Evolutionary conservation across 2,329 filamentous ascomycete species (phyloP).

Genomic region (Curvularia spicifera): DNA sequence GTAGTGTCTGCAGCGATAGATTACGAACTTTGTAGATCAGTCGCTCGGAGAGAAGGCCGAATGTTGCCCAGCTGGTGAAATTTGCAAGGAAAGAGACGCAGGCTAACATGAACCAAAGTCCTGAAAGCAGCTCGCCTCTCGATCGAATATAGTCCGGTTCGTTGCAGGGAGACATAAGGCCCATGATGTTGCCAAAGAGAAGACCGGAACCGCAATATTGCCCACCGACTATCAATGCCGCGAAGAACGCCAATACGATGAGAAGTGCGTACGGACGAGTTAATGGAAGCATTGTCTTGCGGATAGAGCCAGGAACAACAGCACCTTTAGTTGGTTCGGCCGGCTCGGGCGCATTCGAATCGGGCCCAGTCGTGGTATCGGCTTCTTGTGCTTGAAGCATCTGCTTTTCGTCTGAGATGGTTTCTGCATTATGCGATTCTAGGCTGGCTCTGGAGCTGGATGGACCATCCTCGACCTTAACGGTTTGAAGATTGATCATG

Average conservation of each 20-base stretch:
- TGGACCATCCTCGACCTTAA: slow-evolving; percentile 50
- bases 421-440: slow-evolving; percentile 31
- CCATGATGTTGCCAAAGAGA: slow-evolving; percentile 67
- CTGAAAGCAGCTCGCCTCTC: slow-evolving; percentile 60
- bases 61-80: slow-evolving; percentile 63
- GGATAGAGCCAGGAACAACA: slow-evolving; percentile 36
- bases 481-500: slow-evolving; percentile 57
- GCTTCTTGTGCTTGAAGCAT: slow-evolving; percentile 18
- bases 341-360: slow-evolving; percentile 10
- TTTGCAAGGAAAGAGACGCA: slow-evolving; percentile 68
- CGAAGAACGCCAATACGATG: slow-evolving; percentile 58
- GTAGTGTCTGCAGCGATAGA: slow-evolving; percentile 68
- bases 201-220: slow-evolving; percentile 64
- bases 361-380: slow-evolving; percentile 3
- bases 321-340: slow-evolving; percentile 22
- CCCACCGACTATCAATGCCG: slow-evolving; percentile 61
- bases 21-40: slow-evolving; percentile 69
- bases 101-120: slow-evolving; percentile 67
- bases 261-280: slow-evolving; percentile 55
- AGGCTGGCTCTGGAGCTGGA: slow-evolving; percentile 32
- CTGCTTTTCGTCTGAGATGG: slow-evolving; percentile 30
- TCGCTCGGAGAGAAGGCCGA: slow-evolving; percentile 67
- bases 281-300: slow-evolving; percentile 46
- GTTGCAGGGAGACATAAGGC: slow-evolving; percentile 63
- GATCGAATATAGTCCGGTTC: slow-evolving; percentile 56